A percentile compares a stretch with the other conserved stretches of the same genome.
phyloP scores from a whole-genome alignment of 139 green algal species.

The Zygnema circumcarinatum region DNA sequence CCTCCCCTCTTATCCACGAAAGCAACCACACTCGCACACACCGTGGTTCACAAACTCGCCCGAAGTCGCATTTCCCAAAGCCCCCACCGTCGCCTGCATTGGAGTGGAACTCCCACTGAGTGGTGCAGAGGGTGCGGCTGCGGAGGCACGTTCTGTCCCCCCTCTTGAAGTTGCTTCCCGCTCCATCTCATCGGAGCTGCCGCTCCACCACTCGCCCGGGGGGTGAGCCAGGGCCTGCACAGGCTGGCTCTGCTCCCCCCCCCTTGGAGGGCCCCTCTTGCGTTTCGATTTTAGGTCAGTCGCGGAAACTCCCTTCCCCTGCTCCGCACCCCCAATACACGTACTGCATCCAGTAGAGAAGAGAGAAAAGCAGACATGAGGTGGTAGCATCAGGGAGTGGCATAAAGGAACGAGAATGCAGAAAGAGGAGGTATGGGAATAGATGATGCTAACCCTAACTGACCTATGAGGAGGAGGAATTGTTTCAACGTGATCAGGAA shows the following conservation, averaged over 20 bases:
- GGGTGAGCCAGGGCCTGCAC: conserved; percentile 2
- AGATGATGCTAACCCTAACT: no score
- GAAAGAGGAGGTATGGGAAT: no score
- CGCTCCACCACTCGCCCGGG: conserved; percentile 11
- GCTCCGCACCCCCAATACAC: conserved; percentile 2
- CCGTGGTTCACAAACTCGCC: neutral
- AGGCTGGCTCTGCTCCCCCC: conserved; percentile 1
- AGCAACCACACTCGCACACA: neutral
- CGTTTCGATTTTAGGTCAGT: neutral
- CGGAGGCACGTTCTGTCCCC: no score
- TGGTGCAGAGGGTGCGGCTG: neutral
- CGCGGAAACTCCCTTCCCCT: neutral
- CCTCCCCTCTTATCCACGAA: no score
- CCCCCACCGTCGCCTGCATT: neutral
- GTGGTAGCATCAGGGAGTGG: neutral
- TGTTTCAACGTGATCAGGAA: no score
- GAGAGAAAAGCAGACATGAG: neutral
- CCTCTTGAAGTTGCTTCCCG: neutral
- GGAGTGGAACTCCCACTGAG: neutral
- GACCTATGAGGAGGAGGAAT: no score
- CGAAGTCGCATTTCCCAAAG: neutral
- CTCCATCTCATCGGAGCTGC: conserved; percentile 25
- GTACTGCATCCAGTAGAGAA: conserved; percentile 12
- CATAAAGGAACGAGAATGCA: neutral
- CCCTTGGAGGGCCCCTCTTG: neutral